phyloP scores from a whole-genome alignment of 768 basidiomycete species.

The button mushroom (Agaricus bisporus) region DNA sequence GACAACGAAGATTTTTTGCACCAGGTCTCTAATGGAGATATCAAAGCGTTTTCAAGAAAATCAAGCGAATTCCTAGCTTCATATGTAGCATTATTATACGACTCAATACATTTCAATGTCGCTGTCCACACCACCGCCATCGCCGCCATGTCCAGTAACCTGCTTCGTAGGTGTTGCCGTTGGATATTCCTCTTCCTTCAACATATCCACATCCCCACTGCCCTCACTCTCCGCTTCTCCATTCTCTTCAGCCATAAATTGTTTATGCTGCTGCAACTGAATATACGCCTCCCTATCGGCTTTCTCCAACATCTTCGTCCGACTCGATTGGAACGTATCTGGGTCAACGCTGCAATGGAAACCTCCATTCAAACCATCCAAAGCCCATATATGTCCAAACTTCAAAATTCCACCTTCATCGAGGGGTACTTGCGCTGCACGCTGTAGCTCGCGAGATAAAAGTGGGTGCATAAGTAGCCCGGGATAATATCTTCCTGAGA shows the following conservation, averaged over 20 bases:
- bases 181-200: constrained; percentile 14
- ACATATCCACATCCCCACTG: constrained; percentile 17
- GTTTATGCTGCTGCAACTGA: constrained; percentile 36
- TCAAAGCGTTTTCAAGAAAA: neutral
- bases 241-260: constrained; percentile 20
- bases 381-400: constrained; percentile 54
- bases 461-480: constrained; percentile 61
- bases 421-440: constrained; percentile 28
- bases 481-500: constrained; percentile 82
- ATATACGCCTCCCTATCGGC: constrained; percentile 44
- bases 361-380: constrained; percentile 67
- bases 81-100: neutral
- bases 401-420: constrained; percentile 32
- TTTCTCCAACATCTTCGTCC: constrained; percentile 56
- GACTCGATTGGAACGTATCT: constrained; percentile 42
- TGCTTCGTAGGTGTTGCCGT: neutral
- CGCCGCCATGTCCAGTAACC: neutral
- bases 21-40: neutral
- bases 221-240: constrained; percentile 10
- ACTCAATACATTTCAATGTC: constrained; percentile 4
- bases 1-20: neutral
- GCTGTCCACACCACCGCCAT: neutral
- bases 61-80: neutral
- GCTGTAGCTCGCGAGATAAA: constrained; percentile 33
- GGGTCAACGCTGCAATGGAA: constrained; percentile 68